Evolutionary conservation across 371 early-diverging fungal genomes (phyloP), one percentile per base, ranked within the genome.

Genomic region (Basidiobolus meristosporus): DNA sequence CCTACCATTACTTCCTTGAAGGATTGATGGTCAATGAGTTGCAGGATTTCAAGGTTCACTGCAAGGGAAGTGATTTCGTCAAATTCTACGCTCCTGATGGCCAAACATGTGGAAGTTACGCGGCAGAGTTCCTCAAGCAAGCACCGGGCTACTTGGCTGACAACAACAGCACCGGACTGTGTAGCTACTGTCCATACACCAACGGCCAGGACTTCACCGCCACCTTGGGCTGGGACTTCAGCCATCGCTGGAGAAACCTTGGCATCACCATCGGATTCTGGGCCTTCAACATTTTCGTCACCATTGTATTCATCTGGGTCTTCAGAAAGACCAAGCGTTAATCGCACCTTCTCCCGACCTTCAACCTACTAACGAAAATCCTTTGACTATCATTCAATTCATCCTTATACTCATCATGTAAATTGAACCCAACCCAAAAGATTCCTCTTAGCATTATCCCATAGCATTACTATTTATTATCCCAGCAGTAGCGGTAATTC

Each of bases 1-100:
- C 81, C 3, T 75, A 73, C 50, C 70, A 70, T 38, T 83, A 87
- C 52, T 56, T 73, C 6, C 62, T 79, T 35, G 85, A 84, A 51
- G 82, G n/a, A n/a, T n/a, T n/a, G n/a, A n/a, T n/a, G n/a, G n/a
- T n/a, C n/a, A 81, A 73, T 42, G 82, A 74, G 20, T 54, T 87
- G 48, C 59, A 71, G 15, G 53, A 55, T 14, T 56, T 69, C 1
- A 39, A 40, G 7, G 60, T 82, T 4, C 18, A 30, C 1, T 87
- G 88, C 51, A 40, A 47, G 12, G 48, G 39, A 0, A 36, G 39
- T 1, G 77, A 77, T 38, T 59, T 62, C 20, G 46, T 62, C 6
- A 7, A 41, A 6, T 65, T 82, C 40, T 50, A 52, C 30, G 60
- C 65, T 2, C 79, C 80, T 20, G 17, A 63, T 21, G 71, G 70